Conservation (phyloP, 768 basidiomycete species). For the Boletus speciosus region DNA sequence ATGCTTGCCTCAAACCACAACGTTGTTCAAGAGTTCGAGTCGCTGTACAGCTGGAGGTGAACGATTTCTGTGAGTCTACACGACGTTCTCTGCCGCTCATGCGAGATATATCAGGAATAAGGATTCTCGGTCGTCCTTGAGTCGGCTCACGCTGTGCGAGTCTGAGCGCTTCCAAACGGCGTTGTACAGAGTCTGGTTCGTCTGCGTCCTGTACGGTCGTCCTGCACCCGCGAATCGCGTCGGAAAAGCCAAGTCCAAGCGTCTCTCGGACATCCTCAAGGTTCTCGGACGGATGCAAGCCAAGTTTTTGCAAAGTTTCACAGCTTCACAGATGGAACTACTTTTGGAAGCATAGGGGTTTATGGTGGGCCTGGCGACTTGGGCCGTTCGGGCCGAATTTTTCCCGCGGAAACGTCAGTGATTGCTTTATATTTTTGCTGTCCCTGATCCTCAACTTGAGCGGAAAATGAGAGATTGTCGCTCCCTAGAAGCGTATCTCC, state of each 20-base stretch:
- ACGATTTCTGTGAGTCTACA: not conserved
- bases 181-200: slow-evolving; percentile 29
- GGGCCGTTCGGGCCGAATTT: slow-evolving; percentile 8
- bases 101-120: slow-evolving; percentile 30
- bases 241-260: slow-evolving; percentile 10
- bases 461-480: not conserved
- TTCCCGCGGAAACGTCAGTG: slow-evolving; percentile 8
- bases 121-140: slow-evolving; percentile 32
- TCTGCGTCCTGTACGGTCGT: slow-evolving; percentile 13
- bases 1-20: slow-evolving; percentile 16
- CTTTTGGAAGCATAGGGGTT: slow-evolving; percentile 10
- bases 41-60: slow-evolving; percentile 23
- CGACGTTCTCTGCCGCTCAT: not conserved
- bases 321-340: not conserved
- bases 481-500: slow-evolving; percentile 8
- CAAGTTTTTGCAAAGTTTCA: slow-evolving; percentile 9
- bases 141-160: slow-evolving; percentile 31
- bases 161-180: slow-evolving; percentile 31
- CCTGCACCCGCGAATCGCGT: slow-evolving; percentile 8
- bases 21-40: slow-evolving; percentile 14
- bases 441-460: not conserved
- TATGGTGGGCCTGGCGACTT: slow-evolving; percentile 7
- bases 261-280: not conserved
- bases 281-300: slow-evolving; percentile 1
- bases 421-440: not conserved